Evolutionary conservation across 257 asterid genomes (phyloP).

Genomic region (Ilex asprella): DNA sequence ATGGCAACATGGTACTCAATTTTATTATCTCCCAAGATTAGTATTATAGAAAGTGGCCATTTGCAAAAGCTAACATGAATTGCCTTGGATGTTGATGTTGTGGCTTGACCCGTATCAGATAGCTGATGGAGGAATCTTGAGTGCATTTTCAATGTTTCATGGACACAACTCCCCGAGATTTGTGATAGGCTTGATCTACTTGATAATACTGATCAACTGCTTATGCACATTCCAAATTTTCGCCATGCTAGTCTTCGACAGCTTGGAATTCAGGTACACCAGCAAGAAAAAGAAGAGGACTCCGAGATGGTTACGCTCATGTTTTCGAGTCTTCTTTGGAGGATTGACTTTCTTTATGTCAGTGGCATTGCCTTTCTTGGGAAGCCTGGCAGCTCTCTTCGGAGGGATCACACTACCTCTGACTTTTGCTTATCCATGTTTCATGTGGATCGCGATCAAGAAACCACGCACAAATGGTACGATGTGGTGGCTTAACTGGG

Average conservation of each 20-base stretch:
- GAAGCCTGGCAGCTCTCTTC: conserved; percentile 36
- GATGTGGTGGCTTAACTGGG: conserved; percentile 46
- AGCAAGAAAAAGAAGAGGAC: conserved; percentile 39
- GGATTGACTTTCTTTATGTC: conserved; percentile 50
- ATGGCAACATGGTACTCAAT: conserved; percentile 36
- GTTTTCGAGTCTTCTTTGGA: conserved; percentile 42
- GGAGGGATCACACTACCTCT: conserved; percentile 55
- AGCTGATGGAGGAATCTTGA: conserved; percentile 27
- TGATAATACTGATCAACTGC: conserved; percentile 35
- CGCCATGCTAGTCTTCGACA: conserved; percentile 66
- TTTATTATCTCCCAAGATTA: neutral
- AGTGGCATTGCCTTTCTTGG: conserved; percentile 55
- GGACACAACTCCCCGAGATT: conserved; percentile 27
- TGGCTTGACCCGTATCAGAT: neutral
- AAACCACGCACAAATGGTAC: conserved; percentile 28
- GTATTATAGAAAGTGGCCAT: neutral
- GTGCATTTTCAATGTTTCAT: conserved; percentile 27
- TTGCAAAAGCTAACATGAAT: neutral
- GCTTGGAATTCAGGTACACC: conserved; percentile 41
- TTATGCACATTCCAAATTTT: conserved; percentile 58
- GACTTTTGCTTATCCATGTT: conserved; percentile 56
- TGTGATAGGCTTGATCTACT: conserved; percentile 25
- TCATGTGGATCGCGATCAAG: conserved; percentile 63
- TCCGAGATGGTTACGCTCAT: conserved; percentile 46
- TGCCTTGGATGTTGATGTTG: neutral